A percentile compares a stretch with the other conserved stretches of the same genome.
These are phyloP conservation scores for Saitozyma podzolica DNA, from an alignment of 768 basidiomycete genomes.

Conservation along the genomic window DNA sequence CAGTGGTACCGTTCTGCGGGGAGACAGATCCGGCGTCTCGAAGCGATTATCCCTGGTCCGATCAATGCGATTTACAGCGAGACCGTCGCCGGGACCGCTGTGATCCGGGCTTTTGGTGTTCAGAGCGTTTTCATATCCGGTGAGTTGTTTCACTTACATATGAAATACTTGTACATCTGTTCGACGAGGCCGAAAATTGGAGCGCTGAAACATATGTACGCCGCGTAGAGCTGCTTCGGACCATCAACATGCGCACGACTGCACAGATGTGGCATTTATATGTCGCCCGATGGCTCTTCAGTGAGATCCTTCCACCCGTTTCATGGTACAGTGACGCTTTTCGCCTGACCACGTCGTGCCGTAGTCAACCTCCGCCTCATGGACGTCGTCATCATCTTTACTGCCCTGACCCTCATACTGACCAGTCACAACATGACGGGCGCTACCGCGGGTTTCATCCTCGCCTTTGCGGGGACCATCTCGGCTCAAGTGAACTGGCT, in stretches of 20 bases:
- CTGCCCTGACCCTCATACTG: conserved; percentile 22
- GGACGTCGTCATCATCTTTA: conserved; percentile 24
- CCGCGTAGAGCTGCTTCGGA: conserved; percentile 1
- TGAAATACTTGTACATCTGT: not conserved
- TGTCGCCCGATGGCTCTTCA: conserved; percentile 2
- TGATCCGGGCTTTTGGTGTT: conserved; percentile 40
- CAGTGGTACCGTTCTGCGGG: conserved; percentile 27
- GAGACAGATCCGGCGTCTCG: conserved; percentile 30
- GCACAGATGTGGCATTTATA: conserved; percentile 7
- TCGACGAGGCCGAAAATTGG: no score
- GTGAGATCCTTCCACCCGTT: not conserved
- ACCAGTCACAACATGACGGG: conserved; percentile 20
- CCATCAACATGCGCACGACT: conserved; percentile 1
- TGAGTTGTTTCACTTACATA: conserved; percentile 1
- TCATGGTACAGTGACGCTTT: not conserved
- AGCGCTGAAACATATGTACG: not conserved
- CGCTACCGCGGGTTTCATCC: conserved; percentile 32
- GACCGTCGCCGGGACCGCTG: conserved; percentile 39
- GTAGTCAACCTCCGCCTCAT: conserved; percentile 22
- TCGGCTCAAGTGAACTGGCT: conserved; percentile 23
- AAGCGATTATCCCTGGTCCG: conserved; percentile 28
- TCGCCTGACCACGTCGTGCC: not conserved
- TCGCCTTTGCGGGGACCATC: conserved; percentile 31
- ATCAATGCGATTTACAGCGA: conserved; percentile 44
- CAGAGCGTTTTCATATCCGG: conserved; percentile 33